Evolutionary conservation across 305 asterid genomes (phyloP).

Genomic region (Fraxinus greggii): DNA sequence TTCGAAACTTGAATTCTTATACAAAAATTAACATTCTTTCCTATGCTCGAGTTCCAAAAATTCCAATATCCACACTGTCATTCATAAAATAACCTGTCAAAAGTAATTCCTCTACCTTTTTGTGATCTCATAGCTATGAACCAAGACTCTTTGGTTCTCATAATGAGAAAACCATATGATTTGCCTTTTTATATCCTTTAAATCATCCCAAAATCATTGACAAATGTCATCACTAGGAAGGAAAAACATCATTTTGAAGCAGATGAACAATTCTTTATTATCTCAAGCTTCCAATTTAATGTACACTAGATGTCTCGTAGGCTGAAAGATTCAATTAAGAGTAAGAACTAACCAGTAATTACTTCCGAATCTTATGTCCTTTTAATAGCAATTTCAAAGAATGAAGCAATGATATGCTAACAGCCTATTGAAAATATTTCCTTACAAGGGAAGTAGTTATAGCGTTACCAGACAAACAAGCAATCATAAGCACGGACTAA

Average conservation of each 20-base stretch:
- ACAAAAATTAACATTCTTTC: background rate
- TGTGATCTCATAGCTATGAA: background rate
- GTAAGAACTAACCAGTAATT: background rate
- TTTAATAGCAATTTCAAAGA: background rate
- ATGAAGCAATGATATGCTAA: background rate
- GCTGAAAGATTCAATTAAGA: background rate
- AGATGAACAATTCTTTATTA: background rate
- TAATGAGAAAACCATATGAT: background rate
- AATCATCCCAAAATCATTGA: background rate
- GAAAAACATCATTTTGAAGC: background rate
- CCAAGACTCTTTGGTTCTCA: background rate
- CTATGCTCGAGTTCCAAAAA: background rate
- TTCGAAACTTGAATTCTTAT: background rate
- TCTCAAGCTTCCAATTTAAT: background rate
- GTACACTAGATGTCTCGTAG: background rate
- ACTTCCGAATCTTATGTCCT: background rate
- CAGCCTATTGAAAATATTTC: background rate
- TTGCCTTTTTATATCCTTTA: background rate
- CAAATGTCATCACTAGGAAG: background rate
- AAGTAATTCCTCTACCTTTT: background rate
- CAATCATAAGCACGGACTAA: background rate
- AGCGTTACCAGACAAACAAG: background rate
- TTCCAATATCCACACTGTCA: background rate
- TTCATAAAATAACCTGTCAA: background rate
- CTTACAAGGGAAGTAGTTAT: background rate